Conservation (phyloP, 345 rosid species). For the Arabis hirsuta region DNA sequence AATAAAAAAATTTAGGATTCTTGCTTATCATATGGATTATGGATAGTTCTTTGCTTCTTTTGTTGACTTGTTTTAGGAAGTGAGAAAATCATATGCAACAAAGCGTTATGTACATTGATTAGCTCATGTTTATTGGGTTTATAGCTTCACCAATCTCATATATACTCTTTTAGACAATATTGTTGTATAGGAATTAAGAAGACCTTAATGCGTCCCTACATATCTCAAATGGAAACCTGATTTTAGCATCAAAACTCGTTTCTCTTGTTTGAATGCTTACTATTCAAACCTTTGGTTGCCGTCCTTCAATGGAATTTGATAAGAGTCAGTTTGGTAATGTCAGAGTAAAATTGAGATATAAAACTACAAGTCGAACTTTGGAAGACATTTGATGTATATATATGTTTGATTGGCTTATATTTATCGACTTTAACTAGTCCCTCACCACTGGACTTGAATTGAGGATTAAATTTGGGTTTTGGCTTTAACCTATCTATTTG, state of each 20-base stretch:
- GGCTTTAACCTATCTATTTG: background rate
- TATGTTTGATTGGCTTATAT: background rate
- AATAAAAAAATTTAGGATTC: background rate
- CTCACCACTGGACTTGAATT: background rate
- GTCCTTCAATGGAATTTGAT: slow-evolving; percentile 3
- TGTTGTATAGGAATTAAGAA: background rate
- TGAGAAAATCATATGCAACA: background rate
- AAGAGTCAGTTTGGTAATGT: background rate
- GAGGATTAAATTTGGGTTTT: background rate
- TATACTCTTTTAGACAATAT: background rate
- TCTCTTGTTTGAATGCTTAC: slow-evolving; percentile 1
- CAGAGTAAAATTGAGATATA: background rate
- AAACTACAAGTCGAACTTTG: background rate
- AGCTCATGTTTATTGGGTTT: background rate
- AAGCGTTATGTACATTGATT: background rate
- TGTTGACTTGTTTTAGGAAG: background rate
- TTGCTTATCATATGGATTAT: background rate
- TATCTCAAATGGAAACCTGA: background rate
- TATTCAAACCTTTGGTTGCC: background rate
- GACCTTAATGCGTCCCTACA: background rate
- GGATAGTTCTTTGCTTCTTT: too few relatives aligned
- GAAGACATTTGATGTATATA: too few relatives aligned
- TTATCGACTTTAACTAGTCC: slow-evolving; percentile 22
- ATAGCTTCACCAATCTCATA: background rate
- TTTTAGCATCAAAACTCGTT: background rate